phyloP scores from a whole-genome alignment of 2,329 filamentous ascomycete species.

The Talaromyces islandicus region DNA sequence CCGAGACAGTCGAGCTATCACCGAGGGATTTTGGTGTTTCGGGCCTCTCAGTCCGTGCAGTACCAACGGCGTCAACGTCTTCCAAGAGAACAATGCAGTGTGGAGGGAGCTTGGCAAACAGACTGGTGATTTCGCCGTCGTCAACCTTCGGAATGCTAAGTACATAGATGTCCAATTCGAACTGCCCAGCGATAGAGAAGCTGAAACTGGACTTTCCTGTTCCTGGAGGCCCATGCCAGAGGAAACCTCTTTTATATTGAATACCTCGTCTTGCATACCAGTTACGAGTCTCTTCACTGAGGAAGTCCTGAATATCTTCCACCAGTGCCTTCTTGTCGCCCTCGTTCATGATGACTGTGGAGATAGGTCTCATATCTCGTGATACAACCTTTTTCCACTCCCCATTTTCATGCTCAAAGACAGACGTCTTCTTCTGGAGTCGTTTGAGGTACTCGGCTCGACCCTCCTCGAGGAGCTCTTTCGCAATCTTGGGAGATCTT shows the following conservation, averaged over 20 bases:
- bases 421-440: not conserved
- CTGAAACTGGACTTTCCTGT: constrained; percentile 71
- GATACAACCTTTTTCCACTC: not conserved
- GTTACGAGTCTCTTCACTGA: constrained; percentile 5
- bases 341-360: not conserved
- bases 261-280: constrained; percentile 45
- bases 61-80: constrained; percentile 9
- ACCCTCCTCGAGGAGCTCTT: not conserved
- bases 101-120: constrained; percentile 9
- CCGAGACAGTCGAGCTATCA: not conserved
- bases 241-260: constrained; percentile 68
- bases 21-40: not conserved
- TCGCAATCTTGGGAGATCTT: not conserved
- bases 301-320: constrained; percentile 9
- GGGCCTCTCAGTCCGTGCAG: not conserved
- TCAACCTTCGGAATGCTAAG: constrained; percentile 29
- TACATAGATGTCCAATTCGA: constrained; percentile 61
- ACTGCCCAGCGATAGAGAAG: constrained; percentile 49
- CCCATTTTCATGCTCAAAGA: not conserved
- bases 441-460: not conserved
- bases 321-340: constrained; percentile 6
- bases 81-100: constrained; percentile 8
- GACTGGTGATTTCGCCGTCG: constrained; percentile 5
- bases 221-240: constrained; percentile 89
- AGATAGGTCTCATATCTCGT: not conserved